A percentile compares a stretch with the other conserved stretches of the same genome.
Conservation (phyloP, 768 basidiomycete species). For the Suillus occidentalis region DNA sequence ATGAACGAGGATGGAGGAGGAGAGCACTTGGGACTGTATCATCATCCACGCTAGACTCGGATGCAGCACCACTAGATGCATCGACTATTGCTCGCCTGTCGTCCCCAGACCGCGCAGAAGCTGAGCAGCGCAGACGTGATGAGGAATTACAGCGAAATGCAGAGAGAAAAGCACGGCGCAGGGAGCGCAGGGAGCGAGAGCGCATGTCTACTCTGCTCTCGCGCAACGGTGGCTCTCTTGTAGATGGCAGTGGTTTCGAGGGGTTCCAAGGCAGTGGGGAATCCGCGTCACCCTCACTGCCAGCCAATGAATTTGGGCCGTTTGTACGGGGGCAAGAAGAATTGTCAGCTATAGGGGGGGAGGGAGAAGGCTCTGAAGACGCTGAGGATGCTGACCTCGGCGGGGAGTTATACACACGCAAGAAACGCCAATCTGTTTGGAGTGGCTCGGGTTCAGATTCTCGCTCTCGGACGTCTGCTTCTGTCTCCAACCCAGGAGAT, state of each 20-base stretch:
- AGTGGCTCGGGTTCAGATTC: slow-evolving; percentile 54
- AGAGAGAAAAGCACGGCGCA: slow-evolving; percentile 45
- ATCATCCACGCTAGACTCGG: slow-evolving; percentile 61
- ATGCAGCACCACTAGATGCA: slow-evolving; percentile 65
- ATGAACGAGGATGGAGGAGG: slow-evolving; percentile 17
- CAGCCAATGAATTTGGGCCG: slow-evolving; percentile 26
- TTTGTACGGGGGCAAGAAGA: slow-evolving; percentile 22
- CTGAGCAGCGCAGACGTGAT: slow-evolving; percentile 33
- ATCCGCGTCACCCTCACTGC: background rate
- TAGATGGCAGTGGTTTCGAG: slow-evolving; percentile 50
- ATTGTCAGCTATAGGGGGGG: background rate
- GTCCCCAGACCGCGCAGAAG: slow-evolving; percentile 37
- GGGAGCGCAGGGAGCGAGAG: slow-evolving; percentile 47
- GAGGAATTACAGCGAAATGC: slow-evolving; percentile 46
- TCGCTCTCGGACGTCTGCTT: slow-evolving; percentile 60
- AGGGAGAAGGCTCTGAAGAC: slow-evolving; percentile 25
- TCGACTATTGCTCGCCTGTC: slow-evolving; percentile 55
- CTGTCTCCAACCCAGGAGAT: slow-evolving; percentile 33
- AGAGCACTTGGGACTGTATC: slow-evolving; percentile 27
- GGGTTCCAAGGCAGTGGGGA: slow-evolving; percentile 61
- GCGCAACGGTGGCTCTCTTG: slow-evolving; percentile 29
- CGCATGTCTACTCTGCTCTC: slow-evolving; percentile 32
- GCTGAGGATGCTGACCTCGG: slow-evolving; percentile 62
- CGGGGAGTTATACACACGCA: slow-evolving; percentile 51
- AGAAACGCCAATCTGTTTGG: slow-evolving; percentile 28